Evolutionary conservation across 2,329 filamentous ascomycete species (phyloP), one percentile per base, ranked within the genome.

Genomic region (Aureobasidium subglaciale): DNA sequence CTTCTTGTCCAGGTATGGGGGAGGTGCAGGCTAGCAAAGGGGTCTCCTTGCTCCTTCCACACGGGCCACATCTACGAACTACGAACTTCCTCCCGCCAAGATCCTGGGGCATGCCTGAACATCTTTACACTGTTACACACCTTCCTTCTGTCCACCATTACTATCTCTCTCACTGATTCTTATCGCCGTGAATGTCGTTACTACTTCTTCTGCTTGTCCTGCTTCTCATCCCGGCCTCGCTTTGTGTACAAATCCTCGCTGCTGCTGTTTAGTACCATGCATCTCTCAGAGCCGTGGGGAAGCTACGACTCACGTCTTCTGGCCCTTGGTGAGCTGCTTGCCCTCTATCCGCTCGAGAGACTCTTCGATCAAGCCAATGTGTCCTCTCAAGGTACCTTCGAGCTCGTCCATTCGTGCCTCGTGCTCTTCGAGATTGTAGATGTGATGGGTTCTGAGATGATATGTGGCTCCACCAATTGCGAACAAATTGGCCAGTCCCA

Each of bases 331-430:
- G 61, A 57, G 67, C 63, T 35, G 64, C 45, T 67, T 65, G 22
- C 70, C 69, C 59, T 78, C 74, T n/a, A 77, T 60, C 5, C 73
- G 62, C 58, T 76, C 72, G 20, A 76, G 59, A 5, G 70, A 65
- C 32, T 76, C 74, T 59, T 78, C 73, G 38, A 77, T 77, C 16
- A 76, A 48, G 1, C 73, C 74, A 57, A 76, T 75, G 56, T 77
- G 74, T 2, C 73, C 74, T 56, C 74, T 61, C 32, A 77, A 57
- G 13, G 74, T 77, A 6, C 75, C 73, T 60, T 77, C 74, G 2
- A 77, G 67, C 55, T 76, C 73, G 50, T 77, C 73, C 60, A 75
- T 68, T 9, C 73, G 70, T 3, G 75, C 74, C 64, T 77, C 75
- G 60, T 75, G 70, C 58, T 78, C 73, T 63, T 75, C 70, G 4